phyloP scores from a whole-genome alignment of 495 filamentous ascomycete species.

The Collariella sp. region DNA sequence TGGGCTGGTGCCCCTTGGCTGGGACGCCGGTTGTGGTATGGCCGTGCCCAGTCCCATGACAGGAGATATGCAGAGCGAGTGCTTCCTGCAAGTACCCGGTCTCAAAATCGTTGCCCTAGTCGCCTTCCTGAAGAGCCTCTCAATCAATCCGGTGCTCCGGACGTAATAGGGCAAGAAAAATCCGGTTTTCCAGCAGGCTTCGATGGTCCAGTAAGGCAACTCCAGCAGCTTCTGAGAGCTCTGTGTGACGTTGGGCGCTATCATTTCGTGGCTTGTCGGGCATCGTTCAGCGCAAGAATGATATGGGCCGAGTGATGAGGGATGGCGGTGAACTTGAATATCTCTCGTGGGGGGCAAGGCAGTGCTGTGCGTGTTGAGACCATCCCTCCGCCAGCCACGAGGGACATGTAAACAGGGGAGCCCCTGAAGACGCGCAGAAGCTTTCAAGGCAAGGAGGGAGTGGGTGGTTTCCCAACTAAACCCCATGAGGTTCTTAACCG shows the following conservation, averaged over 20 bases:
- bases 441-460: background rate
- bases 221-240: background rate
- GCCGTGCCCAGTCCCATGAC: background rate
- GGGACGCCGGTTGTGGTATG: background rate
- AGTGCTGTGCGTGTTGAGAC: background rate
- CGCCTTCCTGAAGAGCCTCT: background rate
- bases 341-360: background rate
- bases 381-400: background rate
- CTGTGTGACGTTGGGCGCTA: background rate
- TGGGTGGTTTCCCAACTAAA: background rate
- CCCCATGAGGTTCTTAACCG: background rate
- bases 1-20: background rate
- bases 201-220: background rate
- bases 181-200: background rate
- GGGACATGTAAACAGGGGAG: background rate
- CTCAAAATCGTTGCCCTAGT: background rate
- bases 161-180: background rate
- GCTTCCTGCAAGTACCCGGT: background rate
- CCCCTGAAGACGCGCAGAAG: conserved; percentile 1
- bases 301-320: background rate
- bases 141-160: background rate
- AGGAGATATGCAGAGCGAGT: background rate
- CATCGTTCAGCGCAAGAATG: background rate
- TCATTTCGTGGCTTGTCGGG: background rate
- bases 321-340: background rate